Percentiles rank a stretch among this genome's conserved stretches.
Evolutionary conservation across 306 rosid genomes (phyloP).

Genomic region (Parietaria judaica): DNA sequence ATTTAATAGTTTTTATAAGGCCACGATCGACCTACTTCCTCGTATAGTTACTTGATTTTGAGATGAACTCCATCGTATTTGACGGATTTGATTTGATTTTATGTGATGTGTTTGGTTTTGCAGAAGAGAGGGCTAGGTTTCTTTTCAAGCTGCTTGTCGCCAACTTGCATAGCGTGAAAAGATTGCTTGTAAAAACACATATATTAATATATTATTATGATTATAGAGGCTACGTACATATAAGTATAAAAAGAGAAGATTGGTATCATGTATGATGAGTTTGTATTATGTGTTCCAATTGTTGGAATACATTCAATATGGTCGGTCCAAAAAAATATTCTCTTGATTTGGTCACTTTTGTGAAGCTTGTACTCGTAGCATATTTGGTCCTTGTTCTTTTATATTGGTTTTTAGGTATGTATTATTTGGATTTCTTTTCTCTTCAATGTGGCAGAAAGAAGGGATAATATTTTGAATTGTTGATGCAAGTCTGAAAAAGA

Average conservation of each 20-base stretch:
- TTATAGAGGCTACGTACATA: slow-evolving; percentile 12
- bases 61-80: too few relatives aligned
- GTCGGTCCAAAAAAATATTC: slow-evolving; percentile 4
- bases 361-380: slow-evolving; percentile 4
- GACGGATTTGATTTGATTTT: too few relatives aligned
- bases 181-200: not conserved
- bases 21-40: too few relatives aligned
- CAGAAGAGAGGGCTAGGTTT: slow-evolving; percentile 80
- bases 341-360: slow-evolving; percentile 8
- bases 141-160: slow-evolving; percentile 72
- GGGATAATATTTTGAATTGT: slow-evolving; percentile 2
- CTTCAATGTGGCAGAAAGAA: slow-evolving; percentile 3
- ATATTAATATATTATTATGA: not conserved
- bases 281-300: not conserved
- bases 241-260: slow-evolving; percentile 1
- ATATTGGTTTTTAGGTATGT: slow-evolving; percentile 7
- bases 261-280: not conserved
- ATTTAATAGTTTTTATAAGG: too few relatives aligned
- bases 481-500: not conserved
- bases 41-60: too few relatives aligned
- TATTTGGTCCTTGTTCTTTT: not conserved
- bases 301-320: not conserved
- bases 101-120: slow-evolving; percentile 14
- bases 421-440: slow-evolving; percentile 2
- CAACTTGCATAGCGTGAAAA: slow-evolving; percentile 62